Base-by-base conservation (phyloP, 257 asterid species). In the Fraxinus excelsior region DNA sequence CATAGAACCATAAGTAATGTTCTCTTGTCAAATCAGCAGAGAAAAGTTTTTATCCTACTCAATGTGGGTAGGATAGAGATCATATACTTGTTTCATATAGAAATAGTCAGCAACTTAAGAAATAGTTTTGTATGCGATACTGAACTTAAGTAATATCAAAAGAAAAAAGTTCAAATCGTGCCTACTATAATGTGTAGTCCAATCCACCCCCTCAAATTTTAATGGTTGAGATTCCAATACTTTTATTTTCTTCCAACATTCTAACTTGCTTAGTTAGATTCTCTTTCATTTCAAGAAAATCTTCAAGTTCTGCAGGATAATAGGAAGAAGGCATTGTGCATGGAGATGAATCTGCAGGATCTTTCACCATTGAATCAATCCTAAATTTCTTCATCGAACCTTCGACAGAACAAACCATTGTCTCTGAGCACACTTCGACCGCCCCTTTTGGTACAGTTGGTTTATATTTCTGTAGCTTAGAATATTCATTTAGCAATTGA, bases 371-470 rank as follows among this genome's bases (percentile, higher is more conserved):
- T 0, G 99, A 90, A 19, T 81, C 76, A 31, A 66, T 81, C 83
- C 88, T 82, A 69, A 80, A 90, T 67, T 83, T 87, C 90, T 84
- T 90, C 75, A 74, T 84, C 73, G 80, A 76, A 13, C 98, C 98
- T 83, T 80, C 83, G 19, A 87, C 88, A 1, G 90, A 81, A 78
- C 97, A 92, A 67, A 90, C 74, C 85, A 85, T 65, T 8, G 88
- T 77, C 79, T 94, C 96, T 0, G 94, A 82, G 69, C 99, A 91
- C 34, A 79, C 81, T 78, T 94, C 95, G 18, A 74, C 82, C 0
- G 97, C 94, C 29, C 87, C 92, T 72, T 75, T 64, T 2, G 97
- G 99, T 51, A 91, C 82, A 7, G 67, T 85, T 31, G 99, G 97
- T 75, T 84, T 81, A 66, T 87, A 94, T 31, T 78, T 90, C 83